Conservation (phyloP, 2,329 filamentous ascomycete genomes). For the Tolypocladium nubicola region DNA sequence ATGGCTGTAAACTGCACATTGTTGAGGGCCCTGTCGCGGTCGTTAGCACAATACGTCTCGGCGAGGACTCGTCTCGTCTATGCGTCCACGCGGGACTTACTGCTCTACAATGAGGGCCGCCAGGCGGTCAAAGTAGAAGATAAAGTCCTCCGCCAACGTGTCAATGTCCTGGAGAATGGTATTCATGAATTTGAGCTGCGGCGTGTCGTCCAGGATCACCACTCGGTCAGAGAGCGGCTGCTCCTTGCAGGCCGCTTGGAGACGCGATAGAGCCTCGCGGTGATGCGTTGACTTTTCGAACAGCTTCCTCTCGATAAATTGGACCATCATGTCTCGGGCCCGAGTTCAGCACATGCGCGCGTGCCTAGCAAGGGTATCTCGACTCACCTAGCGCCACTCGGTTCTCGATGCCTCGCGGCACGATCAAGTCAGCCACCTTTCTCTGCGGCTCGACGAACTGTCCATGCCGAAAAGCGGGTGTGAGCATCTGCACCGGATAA, state of each 20-base stretch:
- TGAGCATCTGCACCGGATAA: background rate
- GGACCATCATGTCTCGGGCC: slow-evolving; percentile 72
- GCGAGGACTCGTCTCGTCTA: background rate
- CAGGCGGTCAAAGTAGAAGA: slow-evolving; percentile 93
- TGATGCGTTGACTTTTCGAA: slow-evolving; percentile 78
- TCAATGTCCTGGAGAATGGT: slow-evolving; percentile 78
- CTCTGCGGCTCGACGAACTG: slow-evolving; percentile 84
- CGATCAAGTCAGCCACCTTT: slow-evolving; percentile 86
- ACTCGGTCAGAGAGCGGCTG: slow-evolving; percentile 67
- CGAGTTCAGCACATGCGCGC: background rate
- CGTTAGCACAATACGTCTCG: slow-evolving; percentile 2
- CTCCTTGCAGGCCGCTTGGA: slow-evolving; percentile 63
- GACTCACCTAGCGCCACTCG: slow-evolving; percentile 70
- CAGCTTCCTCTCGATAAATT: slow-evolving; percentile 82
- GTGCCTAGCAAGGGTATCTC: background rate
- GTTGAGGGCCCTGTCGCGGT: slow-evolving; percentile 54
- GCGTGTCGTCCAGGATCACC: slow-evolving; percentile 61
- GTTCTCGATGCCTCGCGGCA: slow-evolving; percentile 91
- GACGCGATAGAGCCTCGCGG: slow-evolving; percentile 63
- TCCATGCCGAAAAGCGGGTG: background rate
- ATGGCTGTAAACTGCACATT: slow-evolving; percentile 58
- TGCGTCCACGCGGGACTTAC: slow-evolving; percentile 28
- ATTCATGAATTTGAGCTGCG: slow-evolving; percentile 78
- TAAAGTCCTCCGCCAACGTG: slow-evolving; percentile 78
- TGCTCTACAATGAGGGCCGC: slow-evolving; percentile 75